Base-by-base conservation (phyloP, 495 filamentous ascomycete species). In the Penicillium coprophilum region DNA sequence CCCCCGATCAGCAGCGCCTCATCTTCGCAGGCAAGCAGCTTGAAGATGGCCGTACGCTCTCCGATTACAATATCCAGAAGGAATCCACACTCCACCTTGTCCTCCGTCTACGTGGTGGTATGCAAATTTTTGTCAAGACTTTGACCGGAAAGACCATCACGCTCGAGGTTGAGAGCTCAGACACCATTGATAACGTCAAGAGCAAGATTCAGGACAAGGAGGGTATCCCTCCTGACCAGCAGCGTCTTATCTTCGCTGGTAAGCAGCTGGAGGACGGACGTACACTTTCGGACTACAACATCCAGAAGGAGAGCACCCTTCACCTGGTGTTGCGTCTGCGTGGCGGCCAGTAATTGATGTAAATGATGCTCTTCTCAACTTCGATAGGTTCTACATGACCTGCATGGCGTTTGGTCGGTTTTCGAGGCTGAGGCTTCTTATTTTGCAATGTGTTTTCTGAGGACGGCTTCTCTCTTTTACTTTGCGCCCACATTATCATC, bases 31-130 rank as follows among this genome's bases (percentile, higher is more conserved):
- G 93, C 61, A 97, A 97, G 87, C 92, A 96, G 72, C 81, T 96
- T 28, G 91, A 92, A 64, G 88, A 92, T 68, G 88, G 88, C 62
- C 90, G 93, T 17, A 97, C 93, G n/a, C 80, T 98, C 2, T 90
- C 85, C 58, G 94, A 97, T 70, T 97, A 97, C 84, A 98, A 98
- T 80, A 98, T 97, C 50, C 94, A 97, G 74, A 98, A 98, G 78
- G 94, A 97, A 75, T 92, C 88, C 39, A 98, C 94, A n/a, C 82
- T 98, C 12, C 94, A 98, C 77, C 77, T 98, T 60, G 94, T 98
- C 44, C 90, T 98, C 54, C 89, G 94, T 72, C 88, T 98, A 12
- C 92, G 93, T 80, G 93, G 93, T 85, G 93, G 93, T 76, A 94
- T 94, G 90, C 90, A 95, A 67, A 93, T 95, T 61, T 95, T 95